Evolutionary conservation across 106 monocot species (phyloP), one percentile per base, ranked within the genome.

Genomic region (Dendrobium nobile): DNA sequence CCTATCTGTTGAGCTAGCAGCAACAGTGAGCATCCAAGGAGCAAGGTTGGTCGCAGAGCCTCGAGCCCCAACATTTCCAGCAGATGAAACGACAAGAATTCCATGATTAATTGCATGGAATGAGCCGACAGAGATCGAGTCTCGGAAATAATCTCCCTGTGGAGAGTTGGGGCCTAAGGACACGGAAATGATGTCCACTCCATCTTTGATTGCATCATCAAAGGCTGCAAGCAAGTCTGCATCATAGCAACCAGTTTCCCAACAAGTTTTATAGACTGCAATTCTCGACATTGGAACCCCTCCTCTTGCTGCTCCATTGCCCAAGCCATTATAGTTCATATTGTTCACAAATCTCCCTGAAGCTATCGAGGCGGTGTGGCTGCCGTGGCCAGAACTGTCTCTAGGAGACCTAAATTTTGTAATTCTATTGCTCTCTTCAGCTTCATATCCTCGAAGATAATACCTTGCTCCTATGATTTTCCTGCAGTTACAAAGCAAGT

Each of bases 191-290:
- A 96, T 85, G 80, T 93, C 87, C 3, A 96, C 96, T 16, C 96
- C 91, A 81, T 96, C 96, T 19, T 45, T 87, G 20, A 96, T 93
- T 15, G 96, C 93, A 82, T 96, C 96, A 73, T 90, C 87, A 68
- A 96, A 96, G 2, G 96, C 96, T 11, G 96, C 91, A 15, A 96
- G 82, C 48, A 96, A 75, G 70, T 96, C 96, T 5, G 91, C 91
- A 79, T 96, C 96, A 73, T 93, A 96, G 75, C 96, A 96, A 9
- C 96, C 96, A 0, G 86, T 82, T 48, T 89, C 85, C 96, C 96
- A 96, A 67, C 96, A 96, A 10, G 96, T 54, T 73, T 96, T 96
- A 79, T 96, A 96, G 11, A 88, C 89, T 24, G 96, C 93, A 72
- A 96, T 90, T 78, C 96, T 87, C 5, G 96, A 87, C 91, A 91